Percentiles rank a stretch among this genome's conserved stretches.
Evolutionary conservation across 495 filamentous ascomycete species (phyloP).

Genomic region (Talaromyces ruber): DNA sequence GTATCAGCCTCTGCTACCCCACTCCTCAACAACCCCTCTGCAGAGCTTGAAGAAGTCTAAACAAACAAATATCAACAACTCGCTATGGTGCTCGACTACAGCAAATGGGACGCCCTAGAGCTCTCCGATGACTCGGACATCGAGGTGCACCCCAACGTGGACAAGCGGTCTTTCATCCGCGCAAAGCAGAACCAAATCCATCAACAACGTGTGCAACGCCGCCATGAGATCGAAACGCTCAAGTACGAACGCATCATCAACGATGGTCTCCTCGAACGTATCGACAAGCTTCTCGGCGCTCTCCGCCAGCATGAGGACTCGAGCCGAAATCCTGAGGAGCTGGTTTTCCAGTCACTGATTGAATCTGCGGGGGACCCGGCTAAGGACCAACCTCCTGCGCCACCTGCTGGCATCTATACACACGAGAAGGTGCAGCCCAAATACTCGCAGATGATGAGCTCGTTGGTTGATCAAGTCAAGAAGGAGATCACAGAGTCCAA

Average conservation of each 20-base stretch:
- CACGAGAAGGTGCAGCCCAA: conserved; percentile 67
- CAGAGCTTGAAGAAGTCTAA: neutral
- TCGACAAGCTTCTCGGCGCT: conserved; percentile 64
- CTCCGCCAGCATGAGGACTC: conserved; percentile 62
- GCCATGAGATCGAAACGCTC: conserved; percentile 78
- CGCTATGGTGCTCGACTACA: conserved; percentile 86
- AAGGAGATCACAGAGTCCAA: conserved; percentile 69
- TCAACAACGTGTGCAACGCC: conserved; percentile 72
- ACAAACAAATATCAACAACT: neutral
- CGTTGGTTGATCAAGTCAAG: conserved; percentile 88
- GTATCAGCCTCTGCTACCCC: neutral
- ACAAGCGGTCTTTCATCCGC: conserved; percentile 96
- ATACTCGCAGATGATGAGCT: conserved; percentile 94
- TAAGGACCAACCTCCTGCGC: conserved; percentile 63
- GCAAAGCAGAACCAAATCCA: conserved; percentile 98
- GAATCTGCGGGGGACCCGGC: conserved; percentile 61
- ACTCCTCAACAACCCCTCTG: neutral
- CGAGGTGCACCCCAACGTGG: conserved; percentile 97
- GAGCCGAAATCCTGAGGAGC: conserved; percentile 64
- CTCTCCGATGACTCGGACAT: conserved; percentile 96
- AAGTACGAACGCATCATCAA: conserved; percentile 93
- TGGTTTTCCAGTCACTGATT: conserved; percentile 81
- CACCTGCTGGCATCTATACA: conserved; percentile 70
- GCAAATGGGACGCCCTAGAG: conserved; percentile 94
- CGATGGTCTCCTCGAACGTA: conserved; percentile 75